A percentile compares a stretch with the other conserved stretches of the same genome.
Evolutionary conservation across 1,284 basidiomycete species (phyloP).

Genomic region (Ustilago loliicola): DNA sequence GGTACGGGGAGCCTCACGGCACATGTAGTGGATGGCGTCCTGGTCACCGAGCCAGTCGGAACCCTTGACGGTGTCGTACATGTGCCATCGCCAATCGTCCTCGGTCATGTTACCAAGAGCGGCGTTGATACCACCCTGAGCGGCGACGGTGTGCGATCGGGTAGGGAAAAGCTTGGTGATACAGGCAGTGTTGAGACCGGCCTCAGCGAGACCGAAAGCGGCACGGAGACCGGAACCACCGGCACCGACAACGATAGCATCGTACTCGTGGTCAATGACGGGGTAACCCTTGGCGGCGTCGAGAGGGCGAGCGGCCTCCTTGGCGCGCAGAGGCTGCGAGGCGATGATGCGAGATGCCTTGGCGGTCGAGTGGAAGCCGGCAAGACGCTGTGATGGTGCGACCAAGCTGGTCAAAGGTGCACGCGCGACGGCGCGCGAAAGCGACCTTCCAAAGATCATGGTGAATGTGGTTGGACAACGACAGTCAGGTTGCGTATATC

Average conservation of each 20-base stretch:
- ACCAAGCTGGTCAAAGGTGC: constrained; percentile 48
- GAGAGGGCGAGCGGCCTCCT: constrained; percentile 77
- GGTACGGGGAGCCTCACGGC: constrained; percentile 90
- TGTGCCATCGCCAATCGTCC: constrained; percentile 99
- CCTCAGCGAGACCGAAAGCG: constrained; percentile 98
- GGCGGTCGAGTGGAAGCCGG: constrained; percentile 62
- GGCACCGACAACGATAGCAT: constrained; percentile 76
- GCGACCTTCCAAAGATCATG: constrained; percentile 55
- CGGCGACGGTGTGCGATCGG: constrained; percentile 97
- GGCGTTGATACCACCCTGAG: constrained; percentile 99
- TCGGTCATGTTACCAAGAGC: constrained; percentile 86
- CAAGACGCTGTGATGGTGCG: constrained; percentile 45
- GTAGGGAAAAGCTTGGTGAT: constrained; percentile 99
- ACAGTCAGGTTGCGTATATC: neutral
- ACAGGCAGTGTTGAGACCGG: constrained; percentile 91
- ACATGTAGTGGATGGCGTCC: constrained; percentile 99
- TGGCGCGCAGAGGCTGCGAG: constrained; percentile 83
- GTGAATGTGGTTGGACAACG: constrained; percentile 17
- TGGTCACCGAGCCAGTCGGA: constrained; percentile 99
- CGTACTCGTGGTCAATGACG: constrained; percentile 87
- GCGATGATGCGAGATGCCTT: constrained; percentile 76
- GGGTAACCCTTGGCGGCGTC: constrained; percentile 79
- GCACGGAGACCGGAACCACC: constrained; percentile 98
- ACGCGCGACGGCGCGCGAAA: constrained; percentile 58
- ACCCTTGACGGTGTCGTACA: constrained; percentile 99